Percentiles rank a stretch among this genome's conserved stretches.
Evolutionary conservation across 176 grass and related monocot genomes (phyloP).

Genomic region (Phragmites australis): DNA sequence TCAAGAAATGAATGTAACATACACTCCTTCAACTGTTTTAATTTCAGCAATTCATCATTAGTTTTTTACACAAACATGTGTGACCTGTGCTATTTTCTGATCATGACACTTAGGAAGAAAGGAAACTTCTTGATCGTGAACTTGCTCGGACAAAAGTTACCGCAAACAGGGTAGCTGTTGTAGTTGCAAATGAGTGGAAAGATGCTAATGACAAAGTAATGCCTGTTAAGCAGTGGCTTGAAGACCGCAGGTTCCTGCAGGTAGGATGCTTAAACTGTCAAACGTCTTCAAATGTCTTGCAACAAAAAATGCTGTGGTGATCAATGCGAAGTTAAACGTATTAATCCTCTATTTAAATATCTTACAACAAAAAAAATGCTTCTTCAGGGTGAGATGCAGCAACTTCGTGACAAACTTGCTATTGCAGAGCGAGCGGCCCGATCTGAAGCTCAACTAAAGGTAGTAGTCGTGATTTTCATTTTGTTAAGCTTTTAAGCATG

Average conservation of each 20-base stretch:
- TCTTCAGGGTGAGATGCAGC: conserved; percentile 93
- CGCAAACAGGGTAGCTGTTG: conserved; percentile 90
- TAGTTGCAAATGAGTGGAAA: conserved; percentile 99
- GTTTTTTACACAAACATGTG: background rate
- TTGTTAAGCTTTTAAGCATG: background rate
- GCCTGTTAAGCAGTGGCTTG: conserved; percentile 98
- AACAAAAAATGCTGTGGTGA: background rate
- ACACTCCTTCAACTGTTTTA: conserved; percentile 11
- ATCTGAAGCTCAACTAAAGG: conserved; percentile 91
- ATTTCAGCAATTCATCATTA: conserved; percentile 8
- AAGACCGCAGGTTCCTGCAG: conserved; percentile 96
- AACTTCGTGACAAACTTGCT: conserved; percentile 86
- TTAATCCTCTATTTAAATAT: background rate
- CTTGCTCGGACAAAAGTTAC: conserved; percentile 89
- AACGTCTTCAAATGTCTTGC: too few relatives aligned
- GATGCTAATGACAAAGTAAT: conserved; percentile 99
- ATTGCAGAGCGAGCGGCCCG: conserved; percentile 80
- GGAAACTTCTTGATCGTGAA: conserved; percentile 83
- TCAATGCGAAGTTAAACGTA: background rate
- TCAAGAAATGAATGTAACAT: conserved; percentile 92
- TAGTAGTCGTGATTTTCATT: conserved; percentile 33
- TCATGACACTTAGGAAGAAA: conserved; percentile 71
- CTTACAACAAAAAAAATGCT: background rate
- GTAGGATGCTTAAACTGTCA: conserved; percentile 43
- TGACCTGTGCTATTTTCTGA: conserved; percentile 26